phyloP scores from a whole-genome alignment of 2,329 filamentous ascomycete species.

The Clonostachys rosea region DNA sequence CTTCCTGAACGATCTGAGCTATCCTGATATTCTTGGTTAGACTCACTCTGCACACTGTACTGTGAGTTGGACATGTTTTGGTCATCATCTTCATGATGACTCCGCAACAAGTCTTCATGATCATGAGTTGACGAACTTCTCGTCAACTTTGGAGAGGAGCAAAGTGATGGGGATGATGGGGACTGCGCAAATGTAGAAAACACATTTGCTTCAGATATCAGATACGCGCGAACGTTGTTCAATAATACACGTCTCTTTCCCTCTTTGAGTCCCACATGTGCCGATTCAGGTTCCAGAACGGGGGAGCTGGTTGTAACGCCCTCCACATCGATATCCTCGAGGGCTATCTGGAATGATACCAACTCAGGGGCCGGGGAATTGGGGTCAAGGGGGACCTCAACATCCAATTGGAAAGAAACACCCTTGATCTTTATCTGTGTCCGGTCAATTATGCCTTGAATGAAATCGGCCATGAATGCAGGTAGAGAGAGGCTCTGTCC shows the following conservation, averaged over 20 bases:
- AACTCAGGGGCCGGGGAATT: constrained; percentile 41
- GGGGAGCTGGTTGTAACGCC: constrained; percentile 47
- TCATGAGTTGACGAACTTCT: constrained; percentile 25
- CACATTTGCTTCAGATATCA: constrained; percentile 64
- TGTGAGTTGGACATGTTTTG: background rate
- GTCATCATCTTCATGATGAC: background rate
- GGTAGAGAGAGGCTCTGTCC: constrained; percentile 67
- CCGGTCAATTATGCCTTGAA: constrained; percentile 71
- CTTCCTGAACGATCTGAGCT: constrained; percentile 7
- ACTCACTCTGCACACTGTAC: background rate
- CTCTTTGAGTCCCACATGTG: constrained; percentile 43
- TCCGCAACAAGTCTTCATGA: constrained; percentile 6
- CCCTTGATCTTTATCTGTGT: constrained; percentile 61
- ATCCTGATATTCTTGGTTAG: constrained; percentile 1
- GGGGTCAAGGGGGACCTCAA: constrained; percentile 48
- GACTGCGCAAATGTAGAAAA: constrained; percentile 57
- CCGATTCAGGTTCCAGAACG: constrained; percentile 8
- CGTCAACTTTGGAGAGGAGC: constrained; percentile 47
- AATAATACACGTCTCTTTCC: constrained; percentile 63
- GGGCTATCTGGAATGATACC: constrained; percentile 59
- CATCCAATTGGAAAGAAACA: constrained; percentile 62
- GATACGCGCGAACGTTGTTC: constrained; percentile 57
- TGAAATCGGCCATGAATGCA: constrained; percentile 63
- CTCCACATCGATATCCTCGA: constrained; percentile 63
- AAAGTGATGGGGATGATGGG: constrained; percentile 37